Conservation (phyloP, 1,284 basidiomycete species). For the Ustilago crameri region DNA sequence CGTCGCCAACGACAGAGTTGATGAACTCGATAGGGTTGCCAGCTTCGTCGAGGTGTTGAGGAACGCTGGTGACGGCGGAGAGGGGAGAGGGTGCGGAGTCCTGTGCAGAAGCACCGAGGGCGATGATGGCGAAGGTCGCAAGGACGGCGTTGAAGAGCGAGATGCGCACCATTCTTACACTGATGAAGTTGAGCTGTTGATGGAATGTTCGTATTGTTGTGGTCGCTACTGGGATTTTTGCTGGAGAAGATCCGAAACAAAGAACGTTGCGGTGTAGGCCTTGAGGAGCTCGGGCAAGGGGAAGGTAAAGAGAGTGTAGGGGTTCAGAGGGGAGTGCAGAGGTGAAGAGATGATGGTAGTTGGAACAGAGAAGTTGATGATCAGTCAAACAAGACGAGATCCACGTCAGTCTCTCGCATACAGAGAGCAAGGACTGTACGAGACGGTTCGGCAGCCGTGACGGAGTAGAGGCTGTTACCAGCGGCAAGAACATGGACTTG, state of each 20-base stretch:
- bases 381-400: too few relatives aligned
- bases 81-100: conserved; percentile 1
- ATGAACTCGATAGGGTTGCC: conserved; percentile 49
- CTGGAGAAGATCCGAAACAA: too few relatives aligned
- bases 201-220: too few relatives aligned
- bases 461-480: too few relatives aligned
- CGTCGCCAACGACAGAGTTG: conserved; percentile 55
- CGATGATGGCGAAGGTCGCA: conserved; percentile 17
- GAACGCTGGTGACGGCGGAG: not conserved
- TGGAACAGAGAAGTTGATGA: too few relatives aligned
- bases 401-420: too few relatives aligned
- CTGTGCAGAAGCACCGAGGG: conserved; percentile 12
- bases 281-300: not conserved
- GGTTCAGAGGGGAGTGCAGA: conserved; percentile 11
- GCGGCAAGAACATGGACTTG: too few relatives aligned
- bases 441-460: too few relatives aligned
- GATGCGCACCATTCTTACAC: conserved; percentile 21
- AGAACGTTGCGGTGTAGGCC: not conserved
- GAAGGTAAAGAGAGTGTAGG: not conserved
- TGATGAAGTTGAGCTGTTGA: not conserved
- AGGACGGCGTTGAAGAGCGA: conserved; percentile 29
- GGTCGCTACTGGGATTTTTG: too few relatives aligned
- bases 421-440: too few relatives aligned
- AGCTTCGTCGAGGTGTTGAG: conserved; percentile 44
- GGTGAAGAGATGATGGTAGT: conserved; percentile 3